These are phyloP conservation scores for Bipolaris sorokiniana DNA, from an alignment of 2,329 filamentous ascomycete genomes.

Conservation along the genomic window DNA sequence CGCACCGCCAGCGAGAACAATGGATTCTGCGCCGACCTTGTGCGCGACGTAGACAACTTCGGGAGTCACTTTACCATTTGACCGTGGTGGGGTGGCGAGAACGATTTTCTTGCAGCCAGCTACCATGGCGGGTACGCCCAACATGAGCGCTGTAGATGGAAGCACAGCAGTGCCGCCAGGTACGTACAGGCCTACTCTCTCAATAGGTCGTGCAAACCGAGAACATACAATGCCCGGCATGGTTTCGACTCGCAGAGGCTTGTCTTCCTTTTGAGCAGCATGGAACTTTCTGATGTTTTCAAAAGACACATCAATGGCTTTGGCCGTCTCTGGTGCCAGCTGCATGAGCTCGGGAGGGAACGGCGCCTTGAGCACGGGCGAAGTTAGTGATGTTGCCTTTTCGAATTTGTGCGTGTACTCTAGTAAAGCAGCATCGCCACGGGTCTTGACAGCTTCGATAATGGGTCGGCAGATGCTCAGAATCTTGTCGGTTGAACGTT, in stretches of 20 bases:
- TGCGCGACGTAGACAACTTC: slow-evolving; percentile 98
- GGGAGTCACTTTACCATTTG: slow-evolving; percentile 88
- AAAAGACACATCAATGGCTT: slow-evolving; percentile 92
- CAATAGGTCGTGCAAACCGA: slow-evolving; percentile 89
- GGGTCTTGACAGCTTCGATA: slow-evolving; percentile 80
- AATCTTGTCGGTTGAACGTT: slow-evolving; percentile 93
- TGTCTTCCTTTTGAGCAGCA: slow-evolving; percentile 83
- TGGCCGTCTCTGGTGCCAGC: slow-evolving; percentile 78
- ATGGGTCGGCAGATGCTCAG: slow-evolving; percentile 91
- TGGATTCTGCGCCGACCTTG: slow-evolving; percentile 94
- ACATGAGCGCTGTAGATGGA: slow-evolving; percentile 95
- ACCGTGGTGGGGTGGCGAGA: slow-evolving; percentile 85
- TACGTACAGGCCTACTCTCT: slow-evolving; percentile 94
- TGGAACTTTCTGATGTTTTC: slow-evolving; percentile 97
- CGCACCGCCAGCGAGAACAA: slow-evolving; percentile 92
- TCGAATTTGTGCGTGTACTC: slow-evolving; percentile 98
- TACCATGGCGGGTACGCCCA: slow-evolving; percentile 96
- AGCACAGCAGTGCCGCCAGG: slow-evolving; percentile 97
- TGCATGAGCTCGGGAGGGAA: slow-evolving; percentile 88
- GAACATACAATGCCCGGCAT: slow-evolving; percentile 98
- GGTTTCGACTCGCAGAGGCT: slow-evolving; percentile 85
- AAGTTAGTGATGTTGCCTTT: slow-evolving; percentile 87
- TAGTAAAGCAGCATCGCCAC: slow-evolving; percentile 86
- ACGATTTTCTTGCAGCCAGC: slow-evolving; percentile 96
- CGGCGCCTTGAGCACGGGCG: slow-evolving; percentile 86